phyloP scores from a whole-genome alignment of 2,329 filamentous ascomycete species.

The Penicillium brevicompactum region DNA sequence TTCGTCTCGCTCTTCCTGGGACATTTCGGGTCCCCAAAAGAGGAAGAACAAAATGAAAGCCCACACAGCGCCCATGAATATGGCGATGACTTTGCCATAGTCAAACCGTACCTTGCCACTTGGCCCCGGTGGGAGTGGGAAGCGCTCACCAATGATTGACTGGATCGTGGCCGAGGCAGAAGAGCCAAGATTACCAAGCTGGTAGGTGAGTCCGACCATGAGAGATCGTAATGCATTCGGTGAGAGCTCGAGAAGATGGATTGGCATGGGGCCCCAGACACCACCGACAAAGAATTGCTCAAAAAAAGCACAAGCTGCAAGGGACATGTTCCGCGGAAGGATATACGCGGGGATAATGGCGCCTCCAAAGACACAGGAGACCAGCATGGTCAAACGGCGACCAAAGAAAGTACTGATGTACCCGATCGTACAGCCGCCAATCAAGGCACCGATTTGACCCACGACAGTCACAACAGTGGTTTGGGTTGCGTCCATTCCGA shows the following conservation, averaged over 20 bases:
- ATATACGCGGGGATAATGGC: conserved; percentile 40
- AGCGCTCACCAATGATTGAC: conserved; percentile 44
- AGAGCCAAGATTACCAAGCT: conserved; percentile 44
- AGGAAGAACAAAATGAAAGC: conserved; percentile 36
- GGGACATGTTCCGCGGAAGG: conserved; percentile 29
- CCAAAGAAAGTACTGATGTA: conserved; percentile 41
- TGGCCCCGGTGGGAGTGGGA: conserved; percentile 36
- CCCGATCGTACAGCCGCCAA: conserved; percentile 38
- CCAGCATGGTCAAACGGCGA: conserved; percentile 38
- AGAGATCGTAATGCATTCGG: conserved; percentile 37
- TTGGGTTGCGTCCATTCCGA: conserved; percentile 29
- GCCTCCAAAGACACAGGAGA: conserved; percentile 35
- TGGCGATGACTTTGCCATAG: conserved; percentile 46
- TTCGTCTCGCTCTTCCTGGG: conserved; percentile 28
- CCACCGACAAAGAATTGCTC: conserved; percentile 43
- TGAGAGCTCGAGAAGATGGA: conserved; percentile 40
- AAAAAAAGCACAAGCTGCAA: conserved; percentile 40
- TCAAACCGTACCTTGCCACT: conserved; percentile 38
- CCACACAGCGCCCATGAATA: conserved; percentile 32
- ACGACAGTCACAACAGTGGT: conserved; percentile 39
- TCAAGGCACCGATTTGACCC: conserved; percentile 37
- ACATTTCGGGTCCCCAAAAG: conserved; percentile 35
- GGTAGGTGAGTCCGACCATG: conserved; percentile 40
- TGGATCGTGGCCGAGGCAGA: conserved; percentile 48
- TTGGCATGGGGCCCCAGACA: conserved; percentile 43